Evolutionary conservation across 352 stramenopile genomes (phyloP).

Genomic region (Phytopythium sindhum): DNA sequence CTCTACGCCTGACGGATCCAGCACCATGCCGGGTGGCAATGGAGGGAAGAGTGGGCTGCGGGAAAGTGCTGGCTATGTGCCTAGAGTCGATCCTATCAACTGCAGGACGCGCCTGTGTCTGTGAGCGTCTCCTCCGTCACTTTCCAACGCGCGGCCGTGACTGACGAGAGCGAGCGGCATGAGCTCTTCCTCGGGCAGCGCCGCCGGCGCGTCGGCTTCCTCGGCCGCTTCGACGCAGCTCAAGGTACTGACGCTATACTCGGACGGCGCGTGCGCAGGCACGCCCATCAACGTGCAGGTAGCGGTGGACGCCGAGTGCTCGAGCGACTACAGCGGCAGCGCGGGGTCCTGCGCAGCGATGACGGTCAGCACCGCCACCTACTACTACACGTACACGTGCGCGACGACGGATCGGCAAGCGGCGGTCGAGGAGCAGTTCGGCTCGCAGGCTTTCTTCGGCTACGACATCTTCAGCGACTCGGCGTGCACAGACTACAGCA

Average conservation of each 20-base stretch:
- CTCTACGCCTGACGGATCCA: too few relatives aligned
- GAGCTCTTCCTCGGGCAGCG: not conserved
- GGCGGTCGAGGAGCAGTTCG: slow-evolving; percentile 14
- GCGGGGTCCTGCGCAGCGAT: slow-evolving; percentile 21
- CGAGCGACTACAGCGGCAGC: slow-evolving; percentile 10
- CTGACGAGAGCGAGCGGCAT: not conserved
- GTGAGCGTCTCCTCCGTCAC: too few relatives aligned
- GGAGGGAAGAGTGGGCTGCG: too few relatives aligned
- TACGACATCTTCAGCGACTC: slow-evolving; percentile 25
- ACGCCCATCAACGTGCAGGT: slow-evolving; percentile 22
- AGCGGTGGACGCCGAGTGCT: slow-evolving; percentile 30
- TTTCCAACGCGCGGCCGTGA: too few relatives aligned
- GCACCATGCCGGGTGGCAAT: too few relatives aligned
- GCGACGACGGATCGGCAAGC: slow-evolving; percentile 23
- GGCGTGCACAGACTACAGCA: slow-evolving; percentile 18
- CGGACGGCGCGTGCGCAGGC: slow-evolving; percentile 2
- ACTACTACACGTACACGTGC: slow-evolving; percentile 32
- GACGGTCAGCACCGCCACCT: slow-evolving; percentile 30
- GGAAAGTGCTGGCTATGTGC: too few relatives aligned
- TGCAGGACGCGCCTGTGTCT: too few relatives aligned
- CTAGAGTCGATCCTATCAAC: too few relatives aligned
- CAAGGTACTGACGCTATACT: slow-evolving; percentile 4
- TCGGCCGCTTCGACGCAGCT: not conserved
- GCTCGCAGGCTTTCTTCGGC: slow-evolving; percentile 25
- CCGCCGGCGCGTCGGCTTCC: not conserved